Conservation (phyloP, 495 filamentous ascomycete genomes). For the Pseudevernia furfuracea region DNA sequence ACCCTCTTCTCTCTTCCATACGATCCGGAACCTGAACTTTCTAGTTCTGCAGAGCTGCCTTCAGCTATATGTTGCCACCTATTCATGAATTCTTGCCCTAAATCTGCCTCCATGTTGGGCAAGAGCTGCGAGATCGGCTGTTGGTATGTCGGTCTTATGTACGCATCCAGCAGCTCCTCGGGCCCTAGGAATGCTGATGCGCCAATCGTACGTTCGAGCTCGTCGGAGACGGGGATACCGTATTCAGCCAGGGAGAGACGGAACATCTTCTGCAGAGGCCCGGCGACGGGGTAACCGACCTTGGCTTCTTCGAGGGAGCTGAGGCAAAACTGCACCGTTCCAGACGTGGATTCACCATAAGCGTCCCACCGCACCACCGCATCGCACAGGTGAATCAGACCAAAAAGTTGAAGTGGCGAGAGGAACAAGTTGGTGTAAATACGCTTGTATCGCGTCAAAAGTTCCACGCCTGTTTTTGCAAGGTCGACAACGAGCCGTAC, state of each 20-base stretch:
- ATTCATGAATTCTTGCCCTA: conserved; percentile 17
- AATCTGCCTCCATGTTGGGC: conserved; percentile 10
- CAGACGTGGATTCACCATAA: conserved; percentile 6
- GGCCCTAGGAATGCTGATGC: conserved; percentile 17
- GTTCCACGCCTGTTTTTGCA: conserved; percentile 15
- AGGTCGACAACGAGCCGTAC: conserved; percentile 6
- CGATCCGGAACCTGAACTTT: neutral
- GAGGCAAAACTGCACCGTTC: conserved; percentile 29
- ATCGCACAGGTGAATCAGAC: conserved; percentile 32
- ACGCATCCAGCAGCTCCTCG: conserved; percentile 31
- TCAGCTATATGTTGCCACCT: conserved; percentile 14
- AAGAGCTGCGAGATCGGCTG: conserved; percentile 27
- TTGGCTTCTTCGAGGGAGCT: conserved; percentile 29
- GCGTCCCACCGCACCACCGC: conserved; percentile 26
- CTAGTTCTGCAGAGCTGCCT: neutral
- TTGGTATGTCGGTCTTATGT: conserved; percentile 29
- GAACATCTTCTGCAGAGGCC: conserved; percentile 33
- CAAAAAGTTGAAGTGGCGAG: conserved; percentile 32
- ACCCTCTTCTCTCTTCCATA: conserved; percentile 1
- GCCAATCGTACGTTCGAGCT: conserved; percentile 15
- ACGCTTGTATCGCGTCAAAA: conserved; percentile 22
- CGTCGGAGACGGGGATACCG: conserved; percentile 20
- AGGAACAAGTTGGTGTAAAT: conserved; percentile 30
- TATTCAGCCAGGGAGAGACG: conserved; percentile 26
- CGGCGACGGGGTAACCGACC: conserved; percentile 29